Evolutionary conservation across 306 rosid genomes (phyloP).

Genomic region (Castanea mollissima): DNA sequence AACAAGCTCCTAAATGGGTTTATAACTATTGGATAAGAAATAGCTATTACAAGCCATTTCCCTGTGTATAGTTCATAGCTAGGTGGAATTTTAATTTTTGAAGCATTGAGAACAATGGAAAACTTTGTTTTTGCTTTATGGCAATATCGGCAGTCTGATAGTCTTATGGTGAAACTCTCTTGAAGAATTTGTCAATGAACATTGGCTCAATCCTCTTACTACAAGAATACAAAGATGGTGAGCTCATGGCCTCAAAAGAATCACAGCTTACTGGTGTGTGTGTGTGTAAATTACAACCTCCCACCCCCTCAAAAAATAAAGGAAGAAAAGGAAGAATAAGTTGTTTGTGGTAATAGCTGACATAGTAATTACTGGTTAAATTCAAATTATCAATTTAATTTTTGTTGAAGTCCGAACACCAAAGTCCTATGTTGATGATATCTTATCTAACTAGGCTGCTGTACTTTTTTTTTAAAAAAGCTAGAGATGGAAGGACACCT

Average conservation of each 20-base stretch:
- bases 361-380: background rate
- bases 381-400: background rate
- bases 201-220: too few relatives aligned
- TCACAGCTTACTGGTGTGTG: background rate
- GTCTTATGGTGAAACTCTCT: background rate
- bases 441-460: background rate
- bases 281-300: too few relatives aligned
- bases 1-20: background rate
- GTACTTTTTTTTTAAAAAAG: background rate
- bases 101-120: background rate
- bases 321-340: too few relatives aligned
- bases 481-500: slow-evolving; percentile 36
- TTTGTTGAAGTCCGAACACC: too few relatives aligned
- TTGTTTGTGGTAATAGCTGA: background rate
- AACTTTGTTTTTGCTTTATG: background rate
- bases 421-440: background rate
- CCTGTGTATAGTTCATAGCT: background rate
- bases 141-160: background rate
- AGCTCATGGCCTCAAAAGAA: too few relatives aligned
- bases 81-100: background rate
- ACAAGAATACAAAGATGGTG: too few relatives aligned
- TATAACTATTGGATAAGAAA: background rate
- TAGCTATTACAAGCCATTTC: background rate
- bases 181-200: background rate
- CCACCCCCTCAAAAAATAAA: too few relatives aligned